Percentiles rank a stretch among this genome's conserved stretches.
Conservation (phyloP, 352 stramenopile genomes). For the Globisporangium nagaii region DNA sequence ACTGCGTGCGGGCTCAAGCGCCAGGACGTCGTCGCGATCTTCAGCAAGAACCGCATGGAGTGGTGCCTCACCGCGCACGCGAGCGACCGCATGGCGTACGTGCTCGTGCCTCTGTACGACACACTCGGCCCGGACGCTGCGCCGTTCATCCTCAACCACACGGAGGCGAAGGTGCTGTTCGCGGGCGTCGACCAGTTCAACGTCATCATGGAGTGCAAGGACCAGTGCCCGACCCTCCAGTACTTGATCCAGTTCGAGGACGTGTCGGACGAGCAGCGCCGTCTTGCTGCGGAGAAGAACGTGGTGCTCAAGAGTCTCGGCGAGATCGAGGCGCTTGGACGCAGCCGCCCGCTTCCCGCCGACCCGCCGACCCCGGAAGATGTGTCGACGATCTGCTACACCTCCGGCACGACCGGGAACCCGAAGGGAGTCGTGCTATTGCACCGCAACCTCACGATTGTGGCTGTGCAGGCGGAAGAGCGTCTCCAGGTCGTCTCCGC, state of each 20-base stretch:
- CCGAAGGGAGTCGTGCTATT: conserved; percentile 95
- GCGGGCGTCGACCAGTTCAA: conserved; percentile 53
- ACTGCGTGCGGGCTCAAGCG: conserved; percentile 27
- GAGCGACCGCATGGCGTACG: conserved; percentile 58
- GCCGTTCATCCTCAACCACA: conserved; percentile 73
- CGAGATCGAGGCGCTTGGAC: conserved; percentile 34
- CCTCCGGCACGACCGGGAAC: conserved; percentile 93
- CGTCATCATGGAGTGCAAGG: conserved; percentile 49
- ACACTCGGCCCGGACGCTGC: conserved; percentile 67
- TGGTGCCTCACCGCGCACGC: conserved; percentile 54
- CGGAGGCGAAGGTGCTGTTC: conserved; percentile 50
- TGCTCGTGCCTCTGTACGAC: conserved; percentile 74
- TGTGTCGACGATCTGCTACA: conserved; percentile 94
- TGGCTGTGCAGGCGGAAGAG: conserved; percentile 17
- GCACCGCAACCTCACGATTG: conserved; percentile 71
- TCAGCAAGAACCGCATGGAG: conserved; percentile 68
- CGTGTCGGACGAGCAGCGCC: conserved; percentile 27
- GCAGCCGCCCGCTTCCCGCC: conserved; percentile 29
- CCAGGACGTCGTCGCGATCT: conserved; percentile 51
- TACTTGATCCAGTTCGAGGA: conserved; percentile 55
- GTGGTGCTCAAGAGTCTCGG: conserved; percentile 36
- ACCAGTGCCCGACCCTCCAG: conserved; percentile 40
- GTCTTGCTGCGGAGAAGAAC: conserved; percentile 15
- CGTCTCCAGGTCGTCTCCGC: conserved; percentile 23
- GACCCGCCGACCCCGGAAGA: conserved; percentile 63